Percentiles rank a stretch among this genome's conserved stretches.
Evolutionary conservation across 192 early-diverging fungal genomes (phyloP).

Genomic region (Spinellus fusiger): DNA sequence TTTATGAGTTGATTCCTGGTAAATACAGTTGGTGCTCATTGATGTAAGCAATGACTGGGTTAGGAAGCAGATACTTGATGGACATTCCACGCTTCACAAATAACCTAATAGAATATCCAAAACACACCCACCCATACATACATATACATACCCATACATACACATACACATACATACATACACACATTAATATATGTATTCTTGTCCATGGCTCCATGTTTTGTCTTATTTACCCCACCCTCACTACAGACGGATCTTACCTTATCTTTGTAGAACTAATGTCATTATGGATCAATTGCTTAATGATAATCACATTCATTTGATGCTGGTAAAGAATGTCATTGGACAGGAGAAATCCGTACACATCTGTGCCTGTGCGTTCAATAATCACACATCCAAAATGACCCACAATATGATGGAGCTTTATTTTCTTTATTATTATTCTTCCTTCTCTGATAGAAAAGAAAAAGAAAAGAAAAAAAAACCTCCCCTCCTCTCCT

Average conservation of each 20-base stretch:
- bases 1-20: background rate
- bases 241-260: conserved; percentile 31
- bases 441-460: background rate
- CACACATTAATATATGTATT: background rate
- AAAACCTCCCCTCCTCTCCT: no score
- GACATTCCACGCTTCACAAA: conserved; percentile 93
- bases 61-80: conserved; percentile 91
- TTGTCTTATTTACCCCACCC: background rate
- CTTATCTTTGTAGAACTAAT: conserved; percentile 96
- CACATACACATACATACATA: no score
- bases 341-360: conserved; percentile 85
- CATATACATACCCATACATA: background rate
- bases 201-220: no score
- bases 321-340: conserved; percentile 86
- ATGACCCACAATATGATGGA: conserved; percentile 79
- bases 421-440: conserved; percentile 5
- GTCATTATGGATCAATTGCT: conserved; percentile 97
- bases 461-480: background rate
- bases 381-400: conserved; percentile 96
- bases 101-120: no score
- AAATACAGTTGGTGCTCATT: conserved; percentile 69
- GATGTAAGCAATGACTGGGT: conserved; percentile 90
- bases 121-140: no score
- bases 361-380: conserved; percentile 88
- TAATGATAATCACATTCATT: conserved; percentile 89